Conservation (phyloP, 2,329 filamentous ascomycete genomes). For the Aspergillus alliaceus region DNA sequence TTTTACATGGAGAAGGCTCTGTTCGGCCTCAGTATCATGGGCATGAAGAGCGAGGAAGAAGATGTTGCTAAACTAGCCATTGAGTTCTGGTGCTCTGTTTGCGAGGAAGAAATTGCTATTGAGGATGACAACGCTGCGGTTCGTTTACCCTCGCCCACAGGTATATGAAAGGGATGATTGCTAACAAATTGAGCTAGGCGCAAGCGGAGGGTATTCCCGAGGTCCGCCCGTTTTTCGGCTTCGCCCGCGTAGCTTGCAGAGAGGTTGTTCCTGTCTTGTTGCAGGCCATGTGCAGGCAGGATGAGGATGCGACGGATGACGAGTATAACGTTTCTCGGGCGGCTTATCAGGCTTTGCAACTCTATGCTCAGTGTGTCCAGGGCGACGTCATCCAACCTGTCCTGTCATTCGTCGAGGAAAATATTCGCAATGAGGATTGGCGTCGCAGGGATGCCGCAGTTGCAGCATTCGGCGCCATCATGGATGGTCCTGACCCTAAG, state of each 20-base stretch:
- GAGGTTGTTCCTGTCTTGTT: constrained; percentile 94
- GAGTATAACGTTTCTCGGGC: constrained; percentile 97
- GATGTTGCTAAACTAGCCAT: constrained; percentile 97
- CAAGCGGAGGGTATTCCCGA: constrained; percentile 74
- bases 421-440: constrained; percentile 91
- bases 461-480: constrained; percentile 95
- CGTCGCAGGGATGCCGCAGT: constrained; percentile 92
- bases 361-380: constrained; percentile 90
- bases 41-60: constrained; percentile 97
- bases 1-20: constrained; percentile 99
- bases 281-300: constrained; percentile 88
- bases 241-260: constrained; percentile 84
- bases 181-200: constrained; percentile 43
- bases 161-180: background rate
- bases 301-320: constrained; percentile 93
- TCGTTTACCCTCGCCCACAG: constrained; percentile 27
- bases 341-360: constrained; percentile 92
- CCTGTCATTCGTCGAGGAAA: constrained; percentile 84
- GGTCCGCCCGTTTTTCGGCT: constrained; percentile 92
- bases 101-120: constrained; percentile 96
- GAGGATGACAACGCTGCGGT: constrained; percentile 92
- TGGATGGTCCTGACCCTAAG: constrained; percentile 95
- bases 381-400: constrained; percentile 82
- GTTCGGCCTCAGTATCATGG: constrained; percentile 93
- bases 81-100: constrained; percentile 99